A percentile compares a stretch with the other conserved stretches of the same genome.
Conservation (phyloP, 192 early-diverging fungal genomes). For the Obelidium mucronatum region DNA sequence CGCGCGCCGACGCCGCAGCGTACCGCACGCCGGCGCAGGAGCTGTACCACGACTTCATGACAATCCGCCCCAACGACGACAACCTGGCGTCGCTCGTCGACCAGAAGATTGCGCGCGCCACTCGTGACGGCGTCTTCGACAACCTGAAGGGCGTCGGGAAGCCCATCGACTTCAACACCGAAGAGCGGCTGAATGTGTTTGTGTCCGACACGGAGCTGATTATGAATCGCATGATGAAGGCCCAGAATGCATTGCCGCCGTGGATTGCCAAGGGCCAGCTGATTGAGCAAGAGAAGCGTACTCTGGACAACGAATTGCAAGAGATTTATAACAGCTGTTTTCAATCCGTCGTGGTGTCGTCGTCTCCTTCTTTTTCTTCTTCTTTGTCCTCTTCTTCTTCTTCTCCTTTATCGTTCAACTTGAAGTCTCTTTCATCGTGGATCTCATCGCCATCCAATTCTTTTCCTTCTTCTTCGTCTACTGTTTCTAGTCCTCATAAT, state of each 20-base stretch:
- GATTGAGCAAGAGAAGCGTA: constrained; percentile 42
- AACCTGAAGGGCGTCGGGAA: constrained; percentile 45
- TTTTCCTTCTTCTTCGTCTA: neutral
- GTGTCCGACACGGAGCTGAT: constrained; percentile 42
- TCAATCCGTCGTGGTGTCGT: neutral
- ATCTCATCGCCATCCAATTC: too few species aligned
- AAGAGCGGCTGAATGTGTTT: constrained; percentile 47
- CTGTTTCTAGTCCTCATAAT: neutral
- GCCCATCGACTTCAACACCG: constrained; percentile 41
- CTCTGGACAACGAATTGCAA: constrained; percentile 40
- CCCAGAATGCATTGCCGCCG: constrained; percentile 43
- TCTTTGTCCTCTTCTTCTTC: neutral
- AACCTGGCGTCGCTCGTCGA: constrained; percentile 45
- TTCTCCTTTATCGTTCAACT: neutral
- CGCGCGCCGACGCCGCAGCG: constrained; percentile 16
- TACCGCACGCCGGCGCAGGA: constrained; percentile 48
- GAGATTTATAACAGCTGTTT: constrained; percentile 30
- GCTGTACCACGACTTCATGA: constrained; percentile 48
- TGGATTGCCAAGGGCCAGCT: constrained; percentile 48
- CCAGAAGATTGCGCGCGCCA: constrained; percentile 45
- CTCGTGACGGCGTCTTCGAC: constrained; percentile 47
- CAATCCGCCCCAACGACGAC: constrained; percentile 42
- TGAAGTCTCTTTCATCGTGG: neutral
- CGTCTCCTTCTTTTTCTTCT: neutral
- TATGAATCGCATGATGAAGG: constrained; percentile 50